phyloP scores from a whole-genome alignment of 2,329 filamentous ascomycete species.

The Trichocomaceae sp. region DNA sequence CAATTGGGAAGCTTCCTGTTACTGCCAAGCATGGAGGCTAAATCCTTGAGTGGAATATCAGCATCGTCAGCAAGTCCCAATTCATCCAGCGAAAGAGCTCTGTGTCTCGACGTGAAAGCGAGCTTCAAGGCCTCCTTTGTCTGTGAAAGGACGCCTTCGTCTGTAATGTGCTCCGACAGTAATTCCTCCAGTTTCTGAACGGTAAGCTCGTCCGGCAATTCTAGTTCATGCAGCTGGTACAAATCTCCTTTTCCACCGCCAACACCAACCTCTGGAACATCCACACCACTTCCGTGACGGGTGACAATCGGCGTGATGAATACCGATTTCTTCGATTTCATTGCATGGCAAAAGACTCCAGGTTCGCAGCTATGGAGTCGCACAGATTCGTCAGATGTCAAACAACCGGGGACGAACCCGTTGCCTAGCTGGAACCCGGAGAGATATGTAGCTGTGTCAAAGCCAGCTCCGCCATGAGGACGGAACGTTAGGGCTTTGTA shows the following conservation, averaged over 20 bases:
- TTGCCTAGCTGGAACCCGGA: slow-evolving; percentile 73
- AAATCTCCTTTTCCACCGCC: slow-evolving; percentile 75
- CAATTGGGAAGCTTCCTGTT: background rate
- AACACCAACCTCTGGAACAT: slow-evolving; percentile 66
- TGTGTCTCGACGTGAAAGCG: slow-evolving; percentile 29
- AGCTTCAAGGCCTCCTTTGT: slow-evolving; percentile 25
- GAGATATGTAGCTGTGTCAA: slow-evolving; percentile 59
- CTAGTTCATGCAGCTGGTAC: slow-evolving; percentile 60
- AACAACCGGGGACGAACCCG: slow-evolving; percentile 58
- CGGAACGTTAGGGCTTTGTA: slow-evolving; percentile 57
- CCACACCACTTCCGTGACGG: slow-evolving; percentile 48
- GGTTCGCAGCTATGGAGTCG: slow-evolving; percentile 83
- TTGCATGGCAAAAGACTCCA: slow-evolving; percentile 44
- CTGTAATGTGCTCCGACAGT: slow-evolving; percentile 38
- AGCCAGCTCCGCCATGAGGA: slow-evolving; percentile 34
- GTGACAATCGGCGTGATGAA: slow-evolving; percentile 74
- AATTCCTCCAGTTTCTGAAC: slow-evolving; percentile 49
- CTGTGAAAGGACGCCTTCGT: slow-evolving; percentile 21
- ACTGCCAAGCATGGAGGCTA: slow-evolving; percentile 28
- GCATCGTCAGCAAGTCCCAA: slow-evolving; percentile 30
- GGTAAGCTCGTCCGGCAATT: slow-evolving; percentile 46
- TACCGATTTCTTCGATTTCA: slow-evolving; percentile 51
- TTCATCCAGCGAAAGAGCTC: slow-evolving; percentile 28
- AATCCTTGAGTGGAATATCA: slow-evolving; percentile 32
- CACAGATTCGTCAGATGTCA: slow-evolving; percentile 57